Base-by-base conservation (phyloP, 75 land plant genomes). In the Azolla pinnata region DNA sequence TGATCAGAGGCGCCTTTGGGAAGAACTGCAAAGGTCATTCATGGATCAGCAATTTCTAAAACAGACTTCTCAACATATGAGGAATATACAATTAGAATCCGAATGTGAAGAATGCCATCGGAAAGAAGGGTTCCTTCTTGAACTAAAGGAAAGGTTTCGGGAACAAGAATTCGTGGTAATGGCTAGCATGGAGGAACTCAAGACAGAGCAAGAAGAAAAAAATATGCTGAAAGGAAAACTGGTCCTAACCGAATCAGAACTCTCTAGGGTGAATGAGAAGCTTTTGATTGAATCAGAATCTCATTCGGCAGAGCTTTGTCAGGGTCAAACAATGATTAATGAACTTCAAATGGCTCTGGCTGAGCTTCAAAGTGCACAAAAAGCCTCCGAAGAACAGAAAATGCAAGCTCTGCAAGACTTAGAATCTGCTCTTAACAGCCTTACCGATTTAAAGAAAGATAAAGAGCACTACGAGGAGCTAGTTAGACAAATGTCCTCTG, bases 271-370 rank as follows among this genome's bases (percentile, higher is more conserved):
- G 73, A 70, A 63, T 32, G 82, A 78, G 47, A 62, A 50, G 25
- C 46, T 62, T 30, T 64, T 58, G 31, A 66, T 44, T 17, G 83
- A 79, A 66, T 60, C 68, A 23, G 68, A 71, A 27, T 78, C 76
- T 26, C 90, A 78, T 20, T 56, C 66, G 25, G 42, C 64, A 31
- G 87, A 86, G 57, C 44, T 77, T 14, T 51, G 69, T 71, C n/a
- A n/a, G n/a, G n/a, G n/a, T n/a, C n/a, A n/a, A n/a, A n/a, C n/a
- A n/a, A n/a, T n/a, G n/a, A 14, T 38, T 38, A 7, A 38, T 7
- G 83, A 75, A 77, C 87, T 80, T 62, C 77, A 82, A 54, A 74
- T 80, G 21, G 80, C 83, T 10, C 70, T 82, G 40, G 59, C 76
- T 40, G 83, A 82, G 61, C 75, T 82, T n/a, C 83, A 74, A 8